A percentile compares a stretch with the other conserved stretches of the same genome.
phyloP scores from a whole-genome alignment of 2,329 filamentous ascomycete species.

The Hymenoscyphus salicellus region DNA sequence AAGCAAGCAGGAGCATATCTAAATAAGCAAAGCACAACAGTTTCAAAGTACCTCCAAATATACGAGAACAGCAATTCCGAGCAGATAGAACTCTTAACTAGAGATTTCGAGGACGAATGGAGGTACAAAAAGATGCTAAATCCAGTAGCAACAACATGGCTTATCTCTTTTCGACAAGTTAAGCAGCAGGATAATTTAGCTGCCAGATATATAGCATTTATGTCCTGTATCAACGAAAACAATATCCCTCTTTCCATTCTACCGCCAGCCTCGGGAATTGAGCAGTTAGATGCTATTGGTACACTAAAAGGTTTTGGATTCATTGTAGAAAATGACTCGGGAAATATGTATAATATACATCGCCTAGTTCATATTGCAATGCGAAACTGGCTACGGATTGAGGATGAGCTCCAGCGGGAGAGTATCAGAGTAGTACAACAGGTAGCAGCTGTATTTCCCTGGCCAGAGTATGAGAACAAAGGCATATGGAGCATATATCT shows the following conservation, averaged over 20 bases:
- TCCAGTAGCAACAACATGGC: constrained; percentile 37
- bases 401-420: no score
- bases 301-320: no score
- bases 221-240: constrained; percentile 13
- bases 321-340: no score
- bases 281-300: no score
- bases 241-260: constrained; percentile 1
- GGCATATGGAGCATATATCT: no score
- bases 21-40: background rate
- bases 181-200: constrained; percentile 10
- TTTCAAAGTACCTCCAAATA: background rate
- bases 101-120: constrained; percentile 2
- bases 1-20: constrained; percentile 26
- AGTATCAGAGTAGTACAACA: no score
- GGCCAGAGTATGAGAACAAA: no score
- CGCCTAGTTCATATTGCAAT: constrained; percentile 6
- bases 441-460: no score
- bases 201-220: constrained; percentile 13
- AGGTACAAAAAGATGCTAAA: constrained; percentile 7
- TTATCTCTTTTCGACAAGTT: constrained; percentile 38
- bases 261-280: background rate
- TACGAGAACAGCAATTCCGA: background rate
- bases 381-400: background rate
- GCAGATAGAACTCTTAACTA: background rate
- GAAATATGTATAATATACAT: background rate